These are phyloP conservation scores for Galium porrigens DNA, from an alignment of 305 asterid species.

Conservation along the genomic window DNA sequence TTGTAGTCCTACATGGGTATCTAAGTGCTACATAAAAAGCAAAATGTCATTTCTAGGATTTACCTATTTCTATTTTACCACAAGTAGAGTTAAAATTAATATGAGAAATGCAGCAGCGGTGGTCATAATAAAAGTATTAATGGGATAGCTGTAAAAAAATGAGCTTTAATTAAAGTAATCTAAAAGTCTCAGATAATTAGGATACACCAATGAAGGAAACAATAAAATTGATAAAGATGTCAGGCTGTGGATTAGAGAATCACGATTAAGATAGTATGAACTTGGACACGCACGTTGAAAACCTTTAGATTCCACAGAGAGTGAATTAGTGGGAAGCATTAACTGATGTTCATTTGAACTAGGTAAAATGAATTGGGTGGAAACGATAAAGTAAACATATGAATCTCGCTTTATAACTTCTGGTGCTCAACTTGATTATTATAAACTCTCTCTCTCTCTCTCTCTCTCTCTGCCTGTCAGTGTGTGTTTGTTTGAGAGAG, in stretches of 20 bases:
- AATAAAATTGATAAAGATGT: not conserved
- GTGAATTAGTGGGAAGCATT: not conserved
- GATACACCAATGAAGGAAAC: not conserved
- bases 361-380: not conserved
- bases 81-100: not conserved
- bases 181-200: not conserved
- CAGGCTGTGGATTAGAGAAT: not conserved
- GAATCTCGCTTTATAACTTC: not conserved
- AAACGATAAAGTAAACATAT: not conserved
- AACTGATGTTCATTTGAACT: not conserved
- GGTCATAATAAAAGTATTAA: not conserved
- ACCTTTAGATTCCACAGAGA: not conserved
- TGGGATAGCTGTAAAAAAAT: not conserved
- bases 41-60: not conserved
- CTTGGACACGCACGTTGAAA: not conserved
- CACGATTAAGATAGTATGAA: not conserved
- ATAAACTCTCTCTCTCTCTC: not conserved
- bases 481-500: slow-evolving; percentile 3
- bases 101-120: not conserved
- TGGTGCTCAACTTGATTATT: not conserved
- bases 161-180: not conserved
- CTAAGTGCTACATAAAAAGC: not conserved
- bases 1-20: not conserved
- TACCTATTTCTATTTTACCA: not conserved
- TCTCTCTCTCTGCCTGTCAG: not conserved